These are phyloP conservation scores for Chlamydomonas sp. DNA, from an alignment of 139 green algal genomes.

Conservation along the genomic window DNA sequence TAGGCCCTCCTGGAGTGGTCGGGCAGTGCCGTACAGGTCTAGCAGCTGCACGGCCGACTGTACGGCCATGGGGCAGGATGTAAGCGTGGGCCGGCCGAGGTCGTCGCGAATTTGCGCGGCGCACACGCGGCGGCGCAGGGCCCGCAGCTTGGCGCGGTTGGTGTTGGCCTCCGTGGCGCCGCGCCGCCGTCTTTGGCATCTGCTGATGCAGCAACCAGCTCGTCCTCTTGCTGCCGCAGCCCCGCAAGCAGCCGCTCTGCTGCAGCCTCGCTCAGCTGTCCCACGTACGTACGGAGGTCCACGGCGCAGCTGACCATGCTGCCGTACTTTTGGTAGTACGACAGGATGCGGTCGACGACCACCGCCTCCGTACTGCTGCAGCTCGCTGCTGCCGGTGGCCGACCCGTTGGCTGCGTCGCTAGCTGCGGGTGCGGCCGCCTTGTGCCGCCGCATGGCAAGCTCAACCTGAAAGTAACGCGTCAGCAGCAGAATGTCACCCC, in stretches of 20 bases:
- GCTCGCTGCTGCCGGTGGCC: not conserved
- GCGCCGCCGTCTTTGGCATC: not conserved
- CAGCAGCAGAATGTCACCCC: not conserved
- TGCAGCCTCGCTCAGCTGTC: not conserved
- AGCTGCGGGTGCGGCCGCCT: not conserved
- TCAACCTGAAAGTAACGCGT: conserved; percentile 3
- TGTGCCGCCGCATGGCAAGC: conserved; percentile 26
- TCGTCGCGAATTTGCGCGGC: conserved; percentile 63
- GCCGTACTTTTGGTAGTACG: conserved; percentile 49
- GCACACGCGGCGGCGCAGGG: conserved; percentile 36
- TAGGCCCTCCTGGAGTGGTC: conserved; percentile 64
- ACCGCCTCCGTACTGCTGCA: not conserved
- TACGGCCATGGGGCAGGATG: not conserved
- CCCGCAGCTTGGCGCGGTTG: not conserved
- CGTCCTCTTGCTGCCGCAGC: not conserved
- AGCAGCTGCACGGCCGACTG: conserved; percentile 52
- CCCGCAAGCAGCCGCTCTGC: not conserved
- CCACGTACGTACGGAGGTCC: conserved; percentile 57
- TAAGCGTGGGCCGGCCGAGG: conserved; percentile 47
- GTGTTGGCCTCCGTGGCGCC: not conserved
- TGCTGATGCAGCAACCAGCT: not conserved
- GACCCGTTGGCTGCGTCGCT: not conserved
- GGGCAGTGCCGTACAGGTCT: conserved; percentile 49
- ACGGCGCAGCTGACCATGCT: conserved; percentile 62
- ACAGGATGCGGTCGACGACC: conserved; percentile 40